phyloP scores from a whole-genome alignment of 169 alveolate species.

The Plasmodium gonderi region DNA sequence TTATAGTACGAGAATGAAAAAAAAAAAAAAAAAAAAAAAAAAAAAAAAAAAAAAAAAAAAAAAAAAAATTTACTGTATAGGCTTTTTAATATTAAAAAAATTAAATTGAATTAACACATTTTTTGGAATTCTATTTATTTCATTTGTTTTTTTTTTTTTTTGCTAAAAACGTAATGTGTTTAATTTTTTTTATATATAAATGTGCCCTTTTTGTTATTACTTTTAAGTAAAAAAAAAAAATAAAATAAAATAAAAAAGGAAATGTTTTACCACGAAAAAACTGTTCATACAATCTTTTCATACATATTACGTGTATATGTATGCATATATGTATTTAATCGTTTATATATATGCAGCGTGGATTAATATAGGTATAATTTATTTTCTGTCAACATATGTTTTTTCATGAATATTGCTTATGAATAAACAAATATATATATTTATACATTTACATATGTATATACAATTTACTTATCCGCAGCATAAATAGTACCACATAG shows the following conservation, averaged over 20 bases:
- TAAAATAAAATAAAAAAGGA: background rate
- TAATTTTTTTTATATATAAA: background rate
- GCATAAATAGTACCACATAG: background rate
- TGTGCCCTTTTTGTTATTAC: background rate
- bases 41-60: slow-evolving; percentile 12
- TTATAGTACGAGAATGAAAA: slow-evolving; percentile 11
- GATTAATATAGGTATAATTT: background rate
- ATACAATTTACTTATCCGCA: background rate
- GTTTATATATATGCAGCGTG: slow-evolving; percentile 4
- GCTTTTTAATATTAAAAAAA: slow-evolving; percentile 5
- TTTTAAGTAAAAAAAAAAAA: slow-evolving; percentile 8
- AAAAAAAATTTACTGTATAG: background rate
- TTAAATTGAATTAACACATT: slow-evolving; percentile 36
- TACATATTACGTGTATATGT: slow-evolving; percentile 2
- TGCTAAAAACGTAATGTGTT: slow-evolving; percentile 1
- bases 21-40: slow-evolving; percentile 5
- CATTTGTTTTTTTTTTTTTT: background rate
- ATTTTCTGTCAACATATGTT: slow-evolving; percentile 1
- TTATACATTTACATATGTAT: background rate
- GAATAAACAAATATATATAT: background rate
- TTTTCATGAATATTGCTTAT: background rate
- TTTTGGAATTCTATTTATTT: background rate
- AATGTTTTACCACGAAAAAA: background rate
- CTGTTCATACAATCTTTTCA: background rate
- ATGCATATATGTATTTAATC: background rate